phyloP scores from a whole-genome alignment of 2,329 filamentous ascomycete species.

The Fonsecaea multimorphosa region DNA sequence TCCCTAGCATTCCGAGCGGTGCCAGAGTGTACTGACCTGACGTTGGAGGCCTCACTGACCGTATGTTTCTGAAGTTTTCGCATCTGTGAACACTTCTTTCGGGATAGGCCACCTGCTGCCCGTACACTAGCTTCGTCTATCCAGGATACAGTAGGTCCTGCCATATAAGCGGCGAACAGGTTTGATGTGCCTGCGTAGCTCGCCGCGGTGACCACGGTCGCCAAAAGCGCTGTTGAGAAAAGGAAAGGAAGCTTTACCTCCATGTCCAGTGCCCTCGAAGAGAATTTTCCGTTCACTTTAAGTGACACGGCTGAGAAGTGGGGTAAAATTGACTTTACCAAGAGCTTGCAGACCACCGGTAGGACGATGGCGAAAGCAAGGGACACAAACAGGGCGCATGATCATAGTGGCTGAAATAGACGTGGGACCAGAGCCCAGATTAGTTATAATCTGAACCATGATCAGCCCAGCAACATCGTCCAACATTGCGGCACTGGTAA shows the following conservation, averaged over 20 bases:
- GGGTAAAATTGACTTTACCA: conserved; percentile 33
- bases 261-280: conserved; percentile 29
- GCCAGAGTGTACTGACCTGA: not conserved
- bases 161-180: conserved; percentile 64
- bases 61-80: not conserved
- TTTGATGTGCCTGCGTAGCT: conserved; percentile 63
- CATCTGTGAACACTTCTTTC: not conserved
- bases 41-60: not conserved
- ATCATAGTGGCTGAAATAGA: conserved; percentile 52
- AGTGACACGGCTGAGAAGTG: not conserved
- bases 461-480: conserved; percentile 76
- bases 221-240: conserved; percentile 53
- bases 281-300: not conserved
- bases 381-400: conserved; percentile 59
- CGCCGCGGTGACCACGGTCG: conserved; percentile 56
- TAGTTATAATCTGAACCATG: conserved; percentile 77
- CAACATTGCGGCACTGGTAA: conserved; percentile 77
- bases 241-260: conserved; percentile 43
- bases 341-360: conserved; percentile 41
- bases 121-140: conserved; percentile 46
- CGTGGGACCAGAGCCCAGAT: conserved; percentile 57
- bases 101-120: not conserved
- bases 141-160: conserved; percentile 60
- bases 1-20: not conserved
- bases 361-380: conserved; percentile 44